Evolutionary conservation across 345 rosid species (phyloP).

Genomic region (Euphorbia pulcherrima): DNA sequence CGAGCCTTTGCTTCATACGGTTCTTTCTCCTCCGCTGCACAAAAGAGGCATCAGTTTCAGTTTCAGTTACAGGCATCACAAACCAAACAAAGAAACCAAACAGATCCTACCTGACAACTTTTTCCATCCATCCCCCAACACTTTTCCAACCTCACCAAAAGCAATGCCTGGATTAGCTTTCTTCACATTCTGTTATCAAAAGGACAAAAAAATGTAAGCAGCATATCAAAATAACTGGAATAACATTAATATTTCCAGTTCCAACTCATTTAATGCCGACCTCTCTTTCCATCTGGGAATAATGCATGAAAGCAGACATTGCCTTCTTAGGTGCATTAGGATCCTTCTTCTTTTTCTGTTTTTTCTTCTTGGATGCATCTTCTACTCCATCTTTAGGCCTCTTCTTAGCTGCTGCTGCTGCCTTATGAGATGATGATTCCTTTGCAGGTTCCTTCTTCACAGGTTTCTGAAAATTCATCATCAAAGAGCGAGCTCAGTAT

Average conservation of each 20-base stretch:
- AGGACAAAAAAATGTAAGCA: slow-evolving; percentile 12
- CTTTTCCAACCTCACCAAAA: slow-evolving; percentile 55
- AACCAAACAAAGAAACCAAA: background rate
- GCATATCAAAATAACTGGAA: slow-evolving; percentile 2
- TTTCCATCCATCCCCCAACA: slow-evolving; percentile 78
- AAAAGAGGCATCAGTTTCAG: background rate
- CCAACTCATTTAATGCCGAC: slow-evolving; percentile 29
- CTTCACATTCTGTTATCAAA: slow-evolving; percentile 62
- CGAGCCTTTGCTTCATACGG: slow-evolving; percentile 73
- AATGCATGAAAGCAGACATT: slow-evolving; percentile 64
- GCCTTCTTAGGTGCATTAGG: slow-evolving; percentile 95
- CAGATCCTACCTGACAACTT: slow-evolving; percentile 54
- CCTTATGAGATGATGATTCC: slow-evolving; percentile 63
- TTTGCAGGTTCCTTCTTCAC: slow-evolving; percentile 57
- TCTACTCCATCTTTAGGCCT: slow-evolving; percentile 60
- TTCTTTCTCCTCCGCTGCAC: slow-evolving; percentile 63
- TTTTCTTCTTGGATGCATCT: slow-evolving; percentile 69
- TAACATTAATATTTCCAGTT: background rate
- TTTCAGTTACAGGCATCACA: background rate
- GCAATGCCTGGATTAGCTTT: slow-evolving; percentile 69
- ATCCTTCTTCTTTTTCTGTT: slow-evolving; percentile 84
- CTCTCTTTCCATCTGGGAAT: slow-evolving; percentile 81
- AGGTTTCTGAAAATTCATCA: slow-evolving; percentile 51
- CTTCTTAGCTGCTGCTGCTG: slow-evolving; percentile 53
- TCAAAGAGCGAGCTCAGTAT: background rate